phyloP scores from a whole-genome alignment of 1,284 basidiomycete genomes.

The Rhodotorula sp. region DNA sequence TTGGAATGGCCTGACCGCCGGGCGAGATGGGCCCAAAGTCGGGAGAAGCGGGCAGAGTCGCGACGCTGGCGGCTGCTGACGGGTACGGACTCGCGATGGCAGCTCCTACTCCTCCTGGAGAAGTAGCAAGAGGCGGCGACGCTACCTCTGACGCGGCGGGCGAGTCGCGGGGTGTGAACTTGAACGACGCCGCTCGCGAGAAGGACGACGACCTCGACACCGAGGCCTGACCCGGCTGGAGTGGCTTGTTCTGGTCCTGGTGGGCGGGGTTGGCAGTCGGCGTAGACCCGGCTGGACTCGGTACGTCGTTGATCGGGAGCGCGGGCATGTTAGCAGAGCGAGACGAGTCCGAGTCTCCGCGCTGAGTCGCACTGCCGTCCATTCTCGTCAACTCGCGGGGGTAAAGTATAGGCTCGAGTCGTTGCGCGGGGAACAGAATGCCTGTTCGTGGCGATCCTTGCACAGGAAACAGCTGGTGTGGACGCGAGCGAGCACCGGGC shows the following conservation, averaged over 20 bases:
- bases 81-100: constrained; percentile 7
- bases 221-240: neutral
- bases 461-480: no score
- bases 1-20: neutral
- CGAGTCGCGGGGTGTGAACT: constrained; percentile 26
- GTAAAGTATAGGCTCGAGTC: no score
- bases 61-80: neutral
- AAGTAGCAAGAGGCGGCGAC: neutral
- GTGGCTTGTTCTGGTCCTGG: no score
- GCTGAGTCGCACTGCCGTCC: no score
- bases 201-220: constrained; percentile 27
- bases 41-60: neutral
- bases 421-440: no score
- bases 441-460: no score
- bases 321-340: no score
- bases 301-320: no score
- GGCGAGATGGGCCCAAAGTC: constrained; percentile 6
- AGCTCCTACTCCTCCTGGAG: neutral
- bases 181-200: constrained; percentile 32
- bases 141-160: neutral
- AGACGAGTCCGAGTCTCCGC: no score
- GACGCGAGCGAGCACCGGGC: no score
- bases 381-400: no score
- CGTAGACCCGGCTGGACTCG: neutral
- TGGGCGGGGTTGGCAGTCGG: no score